Evolutionary conservation across 129 eudicot species (phyloP).

Genomic region (Oenanthe sinensis): DNA sequence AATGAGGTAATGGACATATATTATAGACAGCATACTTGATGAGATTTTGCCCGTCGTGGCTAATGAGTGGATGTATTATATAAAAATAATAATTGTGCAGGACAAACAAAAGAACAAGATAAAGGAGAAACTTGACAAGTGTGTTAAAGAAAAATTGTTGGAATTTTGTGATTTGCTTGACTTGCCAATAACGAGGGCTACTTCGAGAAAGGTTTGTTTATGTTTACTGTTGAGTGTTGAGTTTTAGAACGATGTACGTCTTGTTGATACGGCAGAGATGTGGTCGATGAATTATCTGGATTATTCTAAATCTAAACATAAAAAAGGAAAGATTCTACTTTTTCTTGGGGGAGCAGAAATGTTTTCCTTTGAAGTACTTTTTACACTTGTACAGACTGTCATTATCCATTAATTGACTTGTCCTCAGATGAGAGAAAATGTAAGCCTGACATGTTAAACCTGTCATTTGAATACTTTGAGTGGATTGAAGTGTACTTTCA

Average conservation of each 20-base stretch:
- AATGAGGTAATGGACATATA: slow-evolving; percentile 51
- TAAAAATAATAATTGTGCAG: slow-evolving; percentile 24
- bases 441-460: not conserved
- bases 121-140: slow-evolving; percentile 84
- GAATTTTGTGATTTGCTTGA: slow-evolving; percentile 86
- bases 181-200: slow-evolving; percentile 53
- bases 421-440: not conserved
- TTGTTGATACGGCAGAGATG: not conserved
- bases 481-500: not conserved
- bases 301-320: not conserved
- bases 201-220: slow-evolving; percentile 62
- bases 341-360: not conserved
- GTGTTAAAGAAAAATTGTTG: slow-evolving; percentile 65
- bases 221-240: not conserved
- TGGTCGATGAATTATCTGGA: not conserved
- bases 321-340: not conserved
- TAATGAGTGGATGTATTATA: not conserved
- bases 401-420: not conserved
- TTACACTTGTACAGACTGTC: not conserved
- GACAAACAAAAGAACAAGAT: slow-evolving; percentile 83
- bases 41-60: not conserved
- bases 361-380: not conserved
- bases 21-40: not conserved
- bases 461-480: not conserved
- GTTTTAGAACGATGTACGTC: not conserved